Conservation (phyloP, 306 rosid genomes). For the Argentina anserina region DNA sequence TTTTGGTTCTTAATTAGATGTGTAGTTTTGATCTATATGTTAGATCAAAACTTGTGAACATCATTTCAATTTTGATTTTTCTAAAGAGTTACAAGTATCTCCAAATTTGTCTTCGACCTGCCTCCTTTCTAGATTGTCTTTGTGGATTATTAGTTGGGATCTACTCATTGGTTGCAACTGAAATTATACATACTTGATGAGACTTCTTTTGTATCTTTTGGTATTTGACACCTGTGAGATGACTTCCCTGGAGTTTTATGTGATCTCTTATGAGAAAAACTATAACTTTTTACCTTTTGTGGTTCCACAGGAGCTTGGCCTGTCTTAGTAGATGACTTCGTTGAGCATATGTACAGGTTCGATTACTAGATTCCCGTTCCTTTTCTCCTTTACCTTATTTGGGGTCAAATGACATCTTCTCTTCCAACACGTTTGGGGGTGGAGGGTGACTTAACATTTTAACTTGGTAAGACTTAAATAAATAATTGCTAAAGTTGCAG, state of each 20-base stretch:
- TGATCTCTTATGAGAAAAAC: not conserved
- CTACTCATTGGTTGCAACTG: not conserved
- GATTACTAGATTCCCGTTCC: slow-evolving; percentile 28
- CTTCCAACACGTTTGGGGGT: not conserved
- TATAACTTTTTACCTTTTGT: slow-evolving; percentile 4
- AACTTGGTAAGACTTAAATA: not conserved
- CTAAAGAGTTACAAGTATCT: not conserved
- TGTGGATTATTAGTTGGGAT: not conserved
- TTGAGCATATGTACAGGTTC: slow-evolving; percentile 96
- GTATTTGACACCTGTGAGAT: not conserved
- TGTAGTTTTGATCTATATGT: not conserved
- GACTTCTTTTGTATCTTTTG: not conserved
- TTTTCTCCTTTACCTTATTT: not conserved
- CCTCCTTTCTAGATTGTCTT: not conserved
- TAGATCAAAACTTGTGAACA: not conserved
- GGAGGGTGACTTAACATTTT: not conserved
- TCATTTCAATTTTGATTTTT: not conserved
- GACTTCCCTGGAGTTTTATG: not conserved
- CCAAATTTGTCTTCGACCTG: not conserved
- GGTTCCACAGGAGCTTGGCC: slow-evolving; percentile 96
- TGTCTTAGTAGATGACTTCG: slow-evolving; percentile 89
- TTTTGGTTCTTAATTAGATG: not conserved
- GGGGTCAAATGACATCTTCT: not conserved
- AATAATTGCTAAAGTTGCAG: not conserved
- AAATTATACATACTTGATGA: not conserved